These are phyloP conservation scores for Symmetrospora coprosmae DNA, from an alignment of 768 basidiomycete species.

Conservation along the genomic window DNA sequence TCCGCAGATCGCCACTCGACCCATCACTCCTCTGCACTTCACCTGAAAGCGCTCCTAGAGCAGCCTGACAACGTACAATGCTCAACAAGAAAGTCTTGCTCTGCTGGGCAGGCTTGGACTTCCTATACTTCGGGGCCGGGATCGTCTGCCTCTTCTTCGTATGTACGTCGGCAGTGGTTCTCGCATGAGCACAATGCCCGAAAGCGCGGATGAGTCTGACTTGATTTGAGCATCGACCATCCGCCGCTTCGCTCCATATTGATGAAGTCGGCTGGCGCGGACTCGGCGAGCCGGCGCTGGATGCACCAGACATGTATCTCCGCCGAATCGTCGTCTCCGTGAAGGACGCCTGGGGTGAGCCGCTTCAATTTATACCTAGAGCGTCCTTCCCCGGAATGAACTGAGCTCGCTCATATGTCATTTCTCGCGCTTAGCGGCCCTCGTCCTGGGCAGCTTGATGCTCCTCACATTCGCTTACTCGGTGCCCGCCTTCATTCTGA, in stretches of 20 bases:
- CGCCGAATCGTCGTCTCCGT: neutral
- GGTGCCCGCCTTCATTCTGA: neutral
- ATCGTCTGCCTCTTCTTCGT: neutral
- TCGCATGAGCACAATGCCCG: too few species aligned
- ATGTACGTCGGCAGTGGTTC: conserved; percentile 4
- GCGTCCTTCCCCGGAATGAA: neutral
- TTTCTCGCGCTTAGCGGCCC: conserved; percentile 3
- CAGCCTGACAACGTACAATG: too few species aligned
- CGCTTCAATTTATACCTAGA: neutral
- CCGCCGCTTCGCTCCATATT: too few species aligned
- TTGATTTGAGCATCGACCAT: too few species aligned
- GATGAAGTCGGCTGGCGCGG: conserved; percentile 18
- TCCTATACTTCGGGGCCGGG: neutral
- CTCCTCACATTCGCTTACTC: neutral
- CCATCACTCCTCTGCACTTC: too few species aligned
- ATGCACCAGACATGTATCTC: neutral
- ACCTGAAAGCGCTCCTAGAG: too few species aligned
- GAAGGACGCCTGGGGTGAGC: neutral
- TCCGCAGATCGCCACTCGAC: too few species aligned
- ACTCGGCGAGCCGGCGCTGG: neutral
- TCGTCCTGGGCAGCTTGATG: neutral
- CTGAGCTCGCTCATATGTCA: too few species aligned
- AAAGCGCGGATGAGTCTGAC: too few species aligned
- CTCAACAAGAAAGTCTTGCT: neutral
- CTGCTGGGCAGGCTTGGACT: neutral